Evolutionary conservation across 805 yeast genomes (phyloP), one percentile per base, ranked within the genome.

Genomic region (Starmerella powellii): DNA sequence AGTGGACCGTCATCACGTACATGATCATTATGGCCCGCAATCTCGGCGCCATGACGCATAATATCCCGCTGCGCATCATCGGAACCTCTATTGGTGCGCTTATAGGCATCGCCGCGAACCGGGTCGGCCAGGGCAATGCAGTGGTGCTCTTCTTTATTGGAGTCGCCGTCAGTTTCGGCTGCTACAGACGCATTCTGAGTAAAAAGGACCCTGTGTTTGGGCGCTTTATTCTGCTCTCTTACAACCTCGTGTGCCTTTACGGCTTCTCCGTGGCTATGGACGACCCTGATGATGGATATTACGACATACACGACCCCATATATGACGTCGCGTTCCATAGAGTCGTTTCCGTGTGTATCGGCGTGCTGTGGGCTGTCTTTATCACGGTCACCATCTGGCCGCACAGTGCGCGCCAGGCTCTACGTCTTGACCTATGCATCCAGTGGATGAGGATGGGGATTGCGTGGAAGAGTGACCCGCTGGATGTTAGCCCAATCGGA

Each of bases 1-100:
- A 83, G 57, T 83, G 94, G 94, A 77, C 85, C 0, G 61, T 83
- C 30, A 81, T 80, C n/a, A 77, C 86, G 0, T 83, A 75, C 51
- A 76, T 83, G 52, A 78, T 83, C 42, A 80, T 83, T 65, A 82
- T 83, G 88, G 80, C 79, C 52, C 81, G 81, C 53, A 78, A 87
- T 1, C 63, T 82, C 4, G 94, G 94, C 8, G 93, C 93, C 0
- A 84, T 94, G 0, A 72, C 82, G 10, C 74, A 78, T 76, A 79
- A 91, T 0, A 77, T 61, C 10, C 52, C 54, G 10, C 47, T 54
- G 10, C 55, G 69, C 4, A 66, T 83, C 42, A 46, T 78, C 20
- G 94, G 94, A 0, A 84, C 94, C 0, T 72, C 76, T 44, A 39
- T 80, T 6, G 94, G 94, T 0, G 81, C 87, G 1, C 46, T 65